Conservation (phyloP, 345 rosid genomes). For the Bruguiera sexangula region DNA sequence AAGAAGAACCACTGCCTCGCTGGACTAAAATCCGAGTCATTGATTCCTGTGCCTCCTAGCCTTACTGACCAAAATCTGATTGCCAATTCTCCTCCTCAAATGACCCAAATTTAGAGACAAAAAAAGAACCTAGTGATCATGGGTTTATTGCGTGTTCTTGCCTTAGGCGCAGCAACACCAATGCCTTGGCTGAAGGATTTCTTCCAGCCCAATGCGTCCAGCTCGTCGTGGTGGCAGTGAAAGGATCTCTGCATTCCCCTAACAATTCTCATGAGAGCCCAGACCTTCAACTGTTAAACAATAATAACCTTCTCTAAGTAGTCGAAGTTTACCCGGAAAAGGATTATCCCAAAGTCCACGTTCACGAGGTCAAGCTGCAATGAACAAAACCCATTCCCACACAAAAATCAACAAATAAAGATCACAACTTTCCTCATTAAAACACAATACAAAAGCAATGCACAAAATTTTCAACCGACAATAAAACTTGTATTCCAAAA, state of each 20-base stretch:
- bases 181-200: constrained; percentile 81
- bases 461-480: neutral
- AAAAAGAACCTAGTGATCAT: constrained; percentile 32
- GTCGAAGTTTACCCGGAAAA: constrained; percentile 47
- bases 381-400: constrained; percentile 34
- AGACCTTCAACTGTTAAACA: constrained; percentile 59
- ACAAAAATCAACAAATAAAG: constrained; percentile 25
- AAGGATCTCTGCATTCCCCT: constrained; percentile 99
- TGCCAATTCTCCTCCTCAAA: constrained; percentile 19
- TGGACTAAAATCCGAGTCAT: constrained; percentile 98
- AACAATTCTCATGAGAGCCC: constrained; percentile 90
- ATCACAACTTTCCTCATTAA: constrained; percentile 1
- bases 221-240: constrained; percentile 45
- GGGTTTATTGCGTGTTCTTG: constrained; percentile 80
- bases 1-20: constrained; percentile 82
- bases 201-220: constrained; percentile 68
- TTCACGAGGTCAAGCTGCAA: constrained; percentile 53
- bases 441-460: constrained; percentile 5
- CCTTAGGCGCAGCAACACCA: constrained; percentile 75
- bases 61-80: constrained; percentile 15
- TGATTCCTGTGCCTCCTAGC: constrained; percentile 9
- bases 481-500: constrained; percentile 7
- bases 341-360: constrained; percentile 35
- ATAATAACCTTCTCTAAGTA: constrained; percentile 57
- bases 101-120: constrained; percentile 34